phyloP scores from a whole-genome alignment of 2,329 filamentous ascomycete species.

The Sporothrix inflata region DNA sequence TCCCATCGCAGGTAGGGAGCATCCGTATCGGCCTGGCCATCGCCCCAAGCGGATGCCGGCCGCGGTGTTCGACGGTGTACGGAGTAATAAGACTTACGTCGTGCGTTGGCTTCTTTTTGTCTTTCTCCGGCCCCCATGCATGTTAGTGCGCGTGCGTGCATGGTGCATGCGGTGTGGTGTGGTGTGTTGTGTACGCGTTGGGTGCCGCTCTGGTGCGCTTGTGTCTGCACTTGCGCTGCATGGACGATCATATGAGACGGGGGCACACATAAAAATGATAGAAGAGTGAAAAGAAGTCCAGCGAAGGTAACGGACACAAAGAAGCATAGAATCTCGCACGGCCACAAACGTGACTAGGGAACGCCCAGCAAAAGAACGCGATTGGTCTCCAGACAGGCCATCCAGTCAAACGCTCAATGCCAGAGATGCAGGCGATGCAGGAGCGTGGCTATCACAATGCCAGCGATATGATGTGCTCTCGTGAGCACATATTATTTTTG shows the following conservation, averaged over 20 bases:
- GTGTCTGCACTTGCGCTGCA: background rate
- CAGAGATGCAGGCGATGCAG: too few relatives aligned
- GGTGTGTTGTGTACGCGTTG: background rate
- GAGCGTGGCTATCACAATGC: background rate
- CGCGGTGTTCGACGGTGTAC: background rate
- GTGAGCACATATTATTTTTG: background rate
- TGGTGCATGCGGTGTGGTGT: background rate
- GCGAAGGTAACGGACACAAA: background rate
- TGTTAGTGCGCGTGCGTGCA: background rate
- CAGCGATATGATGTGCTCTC: background rate
- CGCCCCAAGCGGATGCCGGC: background rate
- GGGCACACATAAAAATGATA: background rate
- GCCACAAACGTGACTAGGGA: background rate
- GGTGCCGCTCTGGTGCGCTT: background rate
- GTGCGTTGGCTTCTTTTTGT: background rate
- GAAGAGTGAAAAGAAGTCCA: background rate
- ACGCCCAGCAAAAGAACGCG: background rate
- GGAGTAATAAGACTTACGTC: background rate
- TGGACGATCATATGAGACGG: background rate
- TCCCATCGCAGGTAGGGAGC: background rate
- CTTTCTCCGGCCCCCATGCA: background rate
- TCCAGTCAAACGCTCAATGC: background rate
- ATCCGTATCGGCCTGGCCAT: slow-evolving; percentile 12
- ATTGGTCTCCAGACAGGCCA: background rate
- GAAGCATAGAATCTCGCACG: background rate